phyloP scores from a whole-genome alignment of 768 basidiomycete species.

The Mycena alexandri region DNA sequence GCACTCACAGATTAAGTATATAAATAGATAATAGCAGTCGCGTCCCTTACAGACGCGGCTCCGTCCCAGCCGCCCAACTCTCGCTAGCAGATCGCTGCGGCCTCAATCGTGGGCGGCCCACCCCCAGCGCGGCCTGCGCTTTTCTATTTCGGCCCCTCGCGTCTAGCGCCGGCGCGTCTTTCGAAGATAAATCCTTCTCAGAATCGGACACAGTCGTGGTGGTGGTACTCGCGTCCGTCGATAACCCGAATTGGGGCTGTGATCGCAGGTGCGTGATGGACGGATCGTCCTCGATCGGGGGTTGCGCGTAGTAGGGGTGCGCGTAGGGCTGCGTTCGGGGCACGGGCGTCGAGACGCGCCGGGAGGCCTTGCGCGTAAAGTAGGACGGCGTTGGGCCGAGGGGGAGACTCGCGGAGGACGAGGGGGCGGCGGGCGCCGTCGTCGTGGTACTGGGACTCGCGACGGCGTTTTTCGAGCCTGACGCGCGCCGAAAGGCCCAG shows the following conservation, averaged over 20 bases:
- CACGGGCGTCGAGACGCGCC: constrained; percentile 41
- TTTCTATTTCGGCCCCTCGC: constrained; percentile 26
- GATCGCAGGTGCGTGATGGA: constrained; percentile 31
- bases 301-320: constrained; percentile 51
- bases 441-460: neutral
- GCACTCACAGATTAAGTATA: constrained; percentile 33
- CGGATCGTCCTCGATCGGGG: constrained; percentile 35
- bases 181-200: constrained; percentile 4
- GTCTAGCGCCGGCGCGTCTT: neutral
- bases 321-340: constrained; percentile 54
- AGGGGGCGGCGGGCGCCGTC: constrained; percentile 1
- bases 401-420: constrained; percentile 11
- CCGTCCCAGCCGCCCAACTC: constrained; percentile 31
- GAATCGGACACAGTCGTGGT: constrained; percentile 26
- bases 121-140: constrained; percentile 35
- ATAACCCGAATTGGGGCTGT: constrained; percentile 20
- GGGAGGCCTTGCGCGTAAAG: constrained; percentile 36
- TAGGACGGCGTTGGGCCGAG: constrained; percentile 17
- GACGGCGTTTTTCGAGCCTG: constrained; percentile 20
- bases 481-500: constrained; percentile 34
- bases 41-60: constrained; percentile 26
- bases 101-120: constrained; percentile 12
- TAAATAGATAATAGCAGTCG: constrained; percentile 12
- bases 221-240: constrained; percentile 1
- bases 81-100: constrained; percentile 35